Evolutionary conservation across 2,329 filamentous ascomycete species (phyloP).

Genomic region (Alternaria ventricosa): DNA sequence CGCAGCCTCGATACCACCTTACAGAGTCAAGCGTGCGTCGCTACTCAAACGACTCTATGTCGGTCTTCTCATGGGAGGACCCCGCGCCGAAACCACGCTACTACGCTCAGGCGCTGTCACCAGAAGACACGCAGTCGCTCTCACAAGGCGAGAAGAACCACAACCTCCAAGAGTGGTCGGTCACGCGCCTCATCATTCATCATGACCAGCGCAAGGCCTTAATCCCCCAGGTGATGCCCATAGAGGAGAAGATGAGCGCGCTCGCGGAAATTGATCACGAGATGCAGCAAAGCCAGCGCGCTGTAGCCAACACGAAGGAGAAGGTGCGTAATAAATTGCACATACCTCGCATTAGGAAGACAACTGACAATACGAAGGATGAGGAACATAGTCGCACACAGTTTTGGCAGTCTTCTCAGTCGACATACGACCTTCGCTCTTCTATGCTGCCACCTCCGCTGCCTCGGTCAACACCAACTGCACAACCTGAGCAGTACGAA

Average conservation of each 20-base stretch:
- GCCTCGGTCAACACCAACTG: not conserved
- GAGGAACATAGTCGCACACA: conserved; percentile 10
- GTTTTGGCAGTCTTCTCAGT: conserved; percentile 3
- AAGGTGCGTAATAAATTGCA: conserved; percentile 16
- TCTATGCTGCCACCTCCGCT: not conserved
- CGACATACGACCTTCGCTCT: conserved; percentile 11
- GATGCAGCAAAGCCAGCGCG: conserved; percentile 11
- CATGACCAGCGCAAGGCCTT: conserved; percentile 18
- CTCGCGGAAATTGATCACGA: conserved; percentile 17
- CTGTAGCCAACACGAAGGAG: not conserved
- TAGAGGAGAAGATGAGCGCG: conserved; percentile 8
- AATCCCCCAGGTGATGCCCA: conserved; percentile 8
- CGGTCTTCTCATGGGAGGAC: not conserved
- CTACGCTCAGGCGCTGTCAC: conserved; percentile 26
- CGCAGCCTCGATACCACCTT: not conserved
- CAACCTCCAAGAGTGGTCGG: conserved; percentile 26
- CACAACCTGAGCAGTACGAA: not conserved
- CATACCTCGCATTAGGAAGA: conserved; percentile 11
- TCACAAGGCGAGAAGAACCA: conserved; percentile 23
- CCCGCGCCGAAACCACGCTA: conserved; percentile 22
- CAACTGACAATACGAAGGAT: conserved; percentile 1
- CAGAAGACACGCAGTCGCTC: conserved; percentile 24
- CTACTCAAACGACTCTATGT: not conserved
- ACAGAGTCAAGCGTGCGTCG: not conserved
- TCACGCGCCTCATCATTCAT: conserved; percentile 9